Conservation (phyloP, 495 filamentous ascomycete genomes). For the Rostrohypoxylon terebratum region DNA sequence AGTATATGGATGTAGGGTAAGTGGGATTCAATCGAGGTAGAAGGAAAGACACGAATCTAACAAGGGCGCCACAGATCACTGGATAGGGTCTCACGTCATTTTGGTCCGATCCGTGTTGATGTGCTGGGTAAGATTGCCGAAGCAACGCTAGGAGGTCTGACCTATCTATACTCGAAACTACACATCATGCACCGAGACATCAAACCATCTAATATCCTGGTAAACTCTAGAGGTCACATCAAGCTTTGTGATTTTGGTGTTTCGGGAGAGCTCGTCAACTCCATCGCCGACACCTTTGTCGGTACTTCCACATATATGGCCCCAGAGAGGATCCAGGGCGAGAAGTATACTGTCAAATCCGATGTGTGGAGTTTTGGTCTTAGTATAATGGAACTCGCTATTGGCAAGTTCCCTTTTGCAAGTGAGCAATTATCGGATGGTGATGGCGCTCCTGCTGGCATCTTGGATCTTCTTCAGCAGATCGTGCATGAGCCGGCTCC, state of each 20-base stretch:
- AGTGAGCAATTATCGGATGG: conserved; percentile 73
- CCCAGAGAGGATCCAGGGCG: conserved; percentile 95
- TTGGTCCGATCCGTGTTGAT: conserved; percentile 96
- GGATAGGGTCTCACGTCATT: conserved; percentile 91
- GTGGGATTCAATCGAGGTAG: conserved; percentile 42
- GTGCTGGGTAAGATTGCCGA: conserved; percentile 99
- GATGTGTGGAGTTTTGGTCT: conserved; percentile 99
- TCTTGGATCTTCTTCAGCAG: conserved; percentile 94
- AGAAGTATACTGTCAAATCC: conserved; percentile 96
- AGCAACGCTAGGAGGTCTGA: conserved; percentile 91
- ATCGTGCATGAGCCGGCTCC: conserved; percentile 97
- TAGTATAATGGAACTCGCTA: conserved; percentile 94
- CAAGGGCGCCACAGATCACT: conserved; percentile 73
- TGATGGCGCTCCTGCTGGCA: conserved; percentile 87
- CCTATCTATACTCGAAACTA: conserved; percentile 92
- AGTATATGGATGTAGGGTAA: conserved; percentile 99
- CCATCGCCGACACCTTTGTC: conserved; percentile 96
- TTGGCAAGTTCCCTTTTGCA: conserved; percentile 93
- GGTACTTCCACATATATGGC: conserved; percentile 99
- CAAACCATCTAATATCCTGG: conserved; percentile 96
- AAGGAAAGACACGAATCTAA: conserved; percentile 52
- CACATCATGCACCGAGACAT: conserved; percentile 99
- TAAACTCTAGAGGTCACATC: conserved; percentile 93
- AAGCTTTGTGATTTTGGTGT: conserved; percentile 99
- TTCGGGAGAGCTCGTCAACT: conserved; percentile 94